A percentile compares a stretch with the other conserved stretches of the same genome.
phyloP scores from a whole-genome alignment of 129 eudicot genomes.

The Escallonia herrerae region DNA sequence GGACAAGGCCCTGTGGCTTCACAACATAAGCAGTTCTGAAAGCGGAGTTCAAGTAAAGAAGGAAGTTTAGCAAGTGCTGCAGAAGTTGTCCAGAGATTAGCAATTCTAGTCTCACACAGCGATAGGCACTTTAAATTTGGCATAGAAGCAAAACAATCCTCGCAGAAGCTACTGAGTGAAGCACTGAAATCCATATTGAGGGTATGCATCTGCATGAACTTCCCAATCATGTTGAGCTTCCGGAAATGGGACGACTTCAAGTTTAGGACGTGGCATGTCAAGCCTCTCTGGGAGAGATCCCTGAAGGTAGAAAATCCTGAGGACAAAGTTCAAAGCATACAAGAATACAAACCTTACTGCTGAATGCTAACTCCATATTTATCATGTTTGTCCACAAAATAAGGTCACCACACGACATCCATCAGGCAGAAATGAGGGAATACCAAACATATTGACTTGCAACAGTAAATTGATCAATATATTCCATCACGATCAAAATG shows the following conservation, averaged over 20 bases:
- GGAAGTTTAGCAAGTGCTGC: conserved; percentile 71
- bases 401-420: too few species aligned
- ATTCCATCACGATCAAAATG: too few species aligned
- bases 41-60: conserved; percentile 72
- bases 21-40: conserved; percentile 61
- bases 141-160: conserved; percentile 81
- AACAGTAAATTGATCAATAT: too few species aligned
- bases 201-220: conserved; percentile 52
- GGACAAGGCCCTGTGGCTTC: conserved; percentile 43
- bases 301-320: conserved; percentile 23
- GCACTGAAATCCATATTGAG: conserved; percentile 92
- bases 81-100: conserved; percentile 85
- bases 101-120: conserved; percentile 68
- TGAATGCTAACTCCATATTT: too few species aligned
- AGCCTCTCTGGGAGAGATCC: conserved; percentile 71
- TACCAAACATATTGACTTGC: too few species aligned
- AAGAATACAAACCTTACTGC: neutral
- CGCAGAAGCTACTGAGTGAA: conserved; percentile 67
- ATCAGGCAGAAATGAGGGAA: too few species aligned
- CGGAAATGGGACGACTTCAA: conserved; percentile 75
- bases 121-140: conserved; percentile 78
- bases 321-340: conserved; percentile 6
- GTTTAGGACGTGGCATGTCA: conserved; percentile 59
- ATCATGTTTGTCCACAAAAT: too few species aligned
- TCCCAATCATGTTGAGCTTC: conserved; percentile 78